Evolutionary conservation across 306 rosid species (phyloP).

Genomic region (Vigna hirtella): DNA sequence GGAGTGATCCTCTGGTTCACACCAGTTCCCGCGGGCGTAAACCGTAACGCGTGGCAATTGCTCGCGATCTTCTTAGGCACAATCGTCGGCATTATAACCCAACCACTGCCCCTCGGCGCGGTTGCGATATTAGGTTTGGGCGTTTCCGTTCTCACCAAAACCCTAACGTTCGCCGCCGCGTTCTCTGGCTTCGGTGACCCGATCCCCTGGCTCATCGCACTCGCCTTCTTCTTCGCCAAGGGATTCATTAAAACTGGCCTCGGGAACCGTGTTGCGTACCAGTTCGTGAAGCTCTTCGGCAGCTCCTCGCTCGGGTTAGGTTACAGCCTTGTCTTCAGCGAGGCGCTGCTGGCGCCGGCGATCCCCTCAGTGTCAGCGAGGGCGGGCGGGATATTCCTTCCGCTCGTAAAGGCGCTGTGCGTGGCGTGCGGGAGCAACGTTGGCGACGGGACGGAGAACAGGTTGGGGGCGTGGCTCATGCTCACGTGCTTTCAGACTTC

Average conservation of each 20-base stretch:
- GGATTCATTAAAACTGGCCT: slow-evolving; percentile 96
- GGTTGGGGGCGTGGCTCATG: slow-evolving; percentile 93
- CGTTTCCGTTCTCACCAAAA: slow-evolving; percentile 85
- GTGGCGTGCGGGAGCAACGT: slow-evolving; percentile 94
- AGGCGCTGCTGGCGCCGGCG: slow-evolving; percentile 92
- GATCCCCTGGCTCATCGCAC: slow-evolving; percentile 93
- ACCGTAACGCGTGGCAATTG: slow-evolving; percentile 86
- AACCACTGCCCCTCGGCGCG: slow-evolving; percentile 94
- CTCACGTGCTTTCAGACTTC: slow-evolving; percentile 98
- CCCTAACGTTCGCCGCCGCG: slow-evolving; percentile 83
- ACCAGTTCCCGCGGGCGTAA: slow-evolving; percentile 86
- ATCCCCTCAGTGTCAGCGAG: slow-evolving; percentile 96
- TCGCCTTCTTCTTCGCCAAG: slow-evolving; percentile 96
- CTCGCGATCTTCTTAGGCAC: slow-evolving; percentile 91
- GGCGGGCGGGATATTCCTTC: slow-evolving; percentile 94
- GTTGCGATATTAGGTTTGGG: slow-evolving; percentile 90
- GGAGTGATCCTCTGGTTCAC: slow-evolving; percentile 82
- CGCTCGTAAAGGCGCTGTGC: slow-evolving; percentile 85
- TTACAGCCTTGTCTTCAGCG: slow-evolving; percentile 93
- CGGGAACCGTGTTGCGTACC: slow-evolving; percentile 92
- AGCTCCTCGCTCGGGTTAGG: slow-evolving; percentile 95
- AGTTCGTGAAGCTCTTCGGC: slow-evolving; percentile 89
- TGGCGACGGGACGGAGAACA: slow-evolving; percentile 89
- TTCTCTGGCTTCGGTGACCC: slow-evolving; percentile 98
- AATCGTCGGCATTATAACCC: slow-evolving; percentile 90